phyloP scores from a whole-genome alignment of 2,329 filamentous ascomycete species.

The Fusarium sterilihyphosum region DNA sequence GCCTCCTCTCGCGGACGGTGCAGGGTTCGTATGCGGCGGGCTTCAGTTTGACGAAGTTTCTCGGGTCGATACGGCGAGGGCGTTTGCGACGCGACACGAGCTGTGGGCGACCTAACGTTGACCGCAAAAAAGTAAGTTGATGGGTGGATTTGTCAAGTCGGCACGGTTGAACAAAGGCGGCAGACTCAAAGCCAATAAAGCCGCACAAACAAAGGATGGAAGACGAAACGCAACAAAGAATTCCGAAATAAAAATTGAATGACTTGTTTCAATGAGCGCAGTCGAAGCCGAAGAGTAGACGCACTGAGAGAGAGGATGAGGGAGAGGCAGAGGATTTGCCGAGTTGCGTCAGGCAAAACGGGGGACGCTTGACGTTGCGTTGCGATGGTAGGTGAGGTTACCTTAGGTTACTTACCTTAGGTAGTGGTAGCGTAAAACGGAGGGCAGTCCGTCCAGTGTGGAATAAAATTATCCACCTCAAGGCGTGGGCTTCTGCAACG shows the following conservation, averaged over 20 bases:
- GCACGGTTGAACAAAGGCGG: conserved; percentile 28
- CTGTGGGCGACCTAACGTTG: conserved; percentile 18
- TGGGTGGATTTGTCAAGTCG: conserved; percentile 13
- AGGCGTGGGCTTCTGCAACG: conserved; percentile 1
- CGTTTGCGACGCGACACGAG: conserved; percentile 38
- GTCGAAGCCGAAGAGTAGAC: conserved; percentile 30
- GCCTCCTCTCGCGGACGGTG: conserved; percentile 27
- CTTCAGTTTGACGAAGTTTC: conserved; percentile 38
- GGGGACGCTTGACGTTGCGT: conserved; percentile 34
- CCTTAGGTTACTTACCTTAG: not conserved
- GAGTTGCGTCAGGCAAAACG: conserved; percentile 43
- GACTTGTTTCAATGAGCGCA: conserved; percentile 20
- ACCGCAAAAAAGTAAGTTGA: conserved; percentile 30
- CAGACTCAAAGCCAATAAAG: conserved; percentile 26
- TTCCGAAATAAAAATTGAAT: conserved; percentile 2
- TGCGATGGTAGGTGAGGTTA: conserved; percentile 11
- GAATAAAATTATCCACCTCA: conserved; percentile 43
- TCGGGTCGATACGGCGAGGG: conserved; percentile 3
- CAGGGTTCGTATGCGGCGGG: conserved; percentile 16
- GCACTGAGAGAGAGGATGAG: conserved; percentile 24
- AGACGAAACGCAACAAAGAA: conserved; percentile 10
- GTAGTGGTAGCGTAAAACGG: conserved; percentile 9
- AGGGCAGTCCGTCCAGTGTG: conserved; percentile 26
- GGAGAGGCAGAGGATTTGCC: conserved; percentile 22
- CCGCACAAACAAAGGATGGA: conserved; percentile 14